Evolutionary conservation across 345 rosid species (phyloP).

Genomic region (Aethionema arabicum): DNA sequence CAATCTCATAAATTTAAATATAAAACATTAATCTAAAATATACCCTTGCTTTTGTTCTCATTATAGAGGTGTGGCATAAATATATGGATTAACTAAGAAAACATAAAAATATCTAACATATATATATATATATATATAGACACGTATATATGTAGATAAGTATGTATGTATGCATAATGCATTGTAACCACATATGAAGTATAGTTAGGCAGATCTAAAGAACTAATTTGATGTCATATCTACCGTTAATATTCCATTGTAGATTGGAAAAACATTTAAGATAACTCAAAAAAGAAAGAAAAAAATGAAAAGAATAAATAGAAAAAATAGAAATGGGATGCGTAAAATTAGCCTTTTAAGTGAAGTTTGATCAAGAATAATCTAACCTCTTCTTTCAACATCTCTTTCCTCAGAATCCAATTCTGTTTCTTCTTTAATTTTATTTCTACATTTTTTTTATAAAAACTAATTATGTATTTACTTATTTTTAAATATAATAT

Average conservation of each 20-base stretch:
- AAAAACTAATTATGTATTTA: conserved; percentile 8
- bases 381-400: conserved; percentile 31
- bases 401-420: conserved; percentile 17
- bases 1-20: too few species aligned
- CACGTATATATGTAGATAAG: too few species aligned
- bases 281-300: conserved; percentile 1
- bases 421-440: conserved; percentile 19
- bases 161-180: too few species aligned
- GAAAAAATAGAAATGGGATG: conserved; percentile 13
- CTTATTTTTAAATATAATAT: conserved; percentile 1
- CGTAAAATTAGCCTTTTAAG: conserved; percentile 33
- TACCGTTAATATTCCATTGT: conserved; percentile 17
- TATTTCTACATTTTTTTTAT: background rate
- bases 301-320: background rate
- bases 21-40: too few species aligned
- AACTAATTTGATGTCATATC: conserved; percentile 5
- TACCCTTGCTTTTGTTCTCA: too few species aligned
- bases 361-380: conserved; percentile 38
- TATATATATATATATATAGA: too few species aligned
- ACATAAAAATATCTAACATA: too few species aligned
- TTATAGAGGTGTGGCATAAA: too few species aligned
- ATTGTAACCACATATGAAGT: too few species aligned
- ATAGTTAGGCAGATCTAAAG: conserved; percentile 21
- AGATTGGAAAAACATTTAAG: conserved; percentile 9
- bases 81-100: too few species aligned